These are phyloP conservation scores for Gloeopeniophorella convolvens DNA, from an alignment of 768 basidiomycete species.

Conservation along the genomic window DNA sequence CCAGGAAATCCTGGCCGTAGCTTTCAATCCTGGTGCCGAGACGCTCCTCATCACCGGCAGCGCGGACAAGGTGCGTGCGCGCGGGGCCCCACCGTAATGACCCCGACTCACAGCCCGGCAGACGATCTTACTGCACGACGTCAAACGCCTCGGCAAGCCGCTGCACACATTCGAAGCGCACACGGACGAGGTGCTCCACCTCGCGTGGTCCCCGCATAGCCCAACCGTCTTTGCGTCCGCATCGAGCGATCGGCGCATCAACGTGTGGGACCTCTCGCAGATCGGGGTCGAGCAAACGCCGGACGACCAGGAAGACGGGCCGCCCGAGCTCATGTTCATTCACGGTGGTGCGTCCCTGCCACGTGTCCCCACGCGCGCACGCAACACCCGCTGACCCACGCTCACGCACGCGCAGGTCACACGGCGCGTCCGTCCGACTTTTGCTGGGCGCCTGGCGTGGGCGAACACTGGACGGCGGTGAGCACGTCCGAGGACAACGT, in stretches of 20 bases:
- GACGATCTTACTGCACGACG: conserved; percentile 88
- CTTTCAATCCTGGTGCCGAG: conserved; percentile 79
- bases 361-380: background rate
- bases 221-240: conserved; percentile 92
- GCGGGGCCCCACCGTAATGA: background rate
- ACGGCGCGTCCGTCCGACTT: conserved; percentile 90
- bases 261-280: conserved; percentile 88
- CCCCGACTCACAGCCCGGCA: conserved; percentile 27
- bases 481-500: conserved; percentile 97
- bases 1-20: conserved; percentile 83
- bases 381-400: too few species aligned
- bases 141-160: conserved; percentile 63
- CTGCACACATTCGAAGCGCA: conserved; percentile 91
- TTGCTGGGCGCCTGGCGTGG: conserved; percentile 84
- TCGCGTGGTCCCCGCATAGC: conserved; percentile 94
- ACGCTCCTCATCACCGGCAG: conserved; percentile 86
- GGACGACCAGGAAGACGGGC: conserved; percentile 97
- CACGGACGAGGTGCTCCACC: conserved; percentile 88
- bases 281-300: conserved; percentile 96
- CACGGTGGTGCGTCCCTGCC: conserved; percentile 64
- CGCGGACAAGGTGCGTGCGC: conserved; percentile 71
- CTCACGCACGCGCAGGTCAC: conserved; percentile 60
- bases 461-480: conserved; percentile 78
- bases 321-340: conserved; percentile 92
- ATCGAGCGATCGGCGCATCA: conserved; percentile 87